Percentiles rank a stretch among this genome's conserved stretches.
These are phyloP conservation scores for Suhomyces panamericanus DNA, from an alignment of 1,139 yeast species.

Conservation along the genomic window DNA sequence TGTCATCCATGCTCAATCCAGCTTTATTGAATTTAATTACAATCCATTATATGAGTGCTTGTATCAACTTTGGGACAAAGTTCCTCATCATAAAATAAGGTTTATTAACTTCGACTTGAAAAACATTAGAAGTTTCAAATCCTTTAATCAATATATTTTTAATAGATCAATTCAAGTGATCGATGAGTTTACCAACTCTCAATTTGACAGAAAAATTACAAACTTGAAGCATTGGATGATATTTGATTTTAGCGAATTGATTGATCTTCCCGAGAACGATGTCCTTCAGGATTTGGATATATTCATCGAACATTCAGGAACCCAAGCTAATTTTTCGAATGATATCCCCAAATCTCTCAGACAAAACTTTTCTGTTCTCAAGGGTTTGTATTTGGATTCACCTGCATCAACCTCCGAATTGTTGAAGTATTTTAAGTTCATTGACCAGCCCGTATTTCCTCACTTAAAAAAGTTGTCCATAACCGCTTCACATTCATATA, in stretches of 20 bases:
- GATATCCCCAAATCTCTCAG: not conserved
- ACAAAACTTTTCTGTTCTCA: constrained; percentile 5
- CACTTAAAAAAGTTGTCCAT: constrained; percentile 21
- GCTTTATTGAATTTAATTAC: constrained; percentile 20
- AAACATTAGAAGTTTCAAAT: constrained; percentile 22
- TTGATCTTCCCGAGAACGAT: constrained; percentile 21
- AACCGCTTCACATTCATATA: constrained; percentile 23
- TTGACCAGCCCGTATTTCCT: constrained; percentile 9
- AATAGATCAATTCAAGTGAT: constrained; percentile 17
- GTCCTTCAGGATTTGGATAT: constrained; percentile 24
- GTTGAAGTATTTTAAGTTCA: constrained; percentile 13
- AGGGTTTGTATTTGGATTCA: constrained; percentile 22
- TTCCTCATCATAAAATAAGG: constrained; percentile 17
- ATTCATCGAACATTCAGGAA: constrained; percentile 16
- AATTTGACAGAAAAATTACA: constrained; percentile 17
- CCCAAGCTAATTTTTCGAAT: constrained; percentile 4
- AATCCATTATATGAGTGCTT: constrained; percentile 20
- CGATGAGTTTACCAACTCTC: constrained; percentile 17
- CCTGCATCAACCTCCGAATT: constrained; percentile 22
- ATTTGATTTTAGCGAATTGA: constrained; percentile 22
- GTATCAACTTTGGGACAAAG: constrained; percentile 19
- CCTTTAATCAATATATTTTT: constrained; percentile 20
- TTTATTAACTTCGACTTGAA: constrained; percentile 25
- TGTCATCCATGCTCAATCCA: constrained; percentile 24
- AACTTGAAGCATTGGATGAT: constrained; percentile 27